Base-by-base conservation (phyloP, 1,284 basidiomycete species). In the Hemileia vastatrix region DNA sequence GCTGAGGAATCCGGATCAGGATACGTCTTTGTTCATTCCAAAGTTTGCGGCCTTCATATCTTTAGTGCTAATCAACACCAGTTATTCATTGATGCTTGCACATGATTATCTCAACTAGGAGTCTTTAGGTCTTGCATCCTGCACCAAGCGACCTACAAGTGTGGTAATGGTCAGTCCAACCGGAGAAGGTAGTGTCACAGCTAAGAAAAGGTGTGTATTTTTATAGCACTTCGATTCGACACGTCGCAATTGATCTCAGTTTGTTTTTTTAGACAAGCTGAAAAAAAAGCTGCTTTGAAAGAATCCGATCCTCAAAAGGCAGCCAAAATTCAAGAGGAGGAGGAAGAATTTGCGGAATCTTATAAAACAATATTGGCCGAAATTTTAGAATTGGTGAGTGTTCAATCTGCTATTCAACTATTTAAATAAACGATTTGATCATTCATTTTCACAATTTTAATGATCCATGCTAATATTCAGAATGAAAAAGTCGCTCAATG, bases 91-190 rank as follows among this genome's bases (percentile, higher is more conserved):
- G 24, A 43, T 75, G 76, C 75, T 77, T 13, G 67, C 74, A 66
- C 75, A 73, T 71, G 86, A 90, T 18, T 75, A 84, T 0, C 89
- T 87, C 9, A 94, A 92, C 77, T 90, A 95, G 78, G 93, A 97
- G 45, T 69, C 70, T 72, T 84, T 99, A 23, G 95, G 95, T 1
- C 86, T 87, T 67, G 91, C 94, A 13, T 92, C 90, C 72, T 87
- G 90, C 57, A 99, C 95, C 54, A 99, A 99, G 79, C 85, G 95
- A 70, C 94, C 95, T 45, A 99, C 95, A 50, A 93, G 90, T 71
- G 96, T 92, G 77, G 92, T 99, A 11, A 90, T 99, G 85, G 82
- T 98, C 65, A 70, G 75, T 40, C 73, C 71, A 11, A 66, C 68
- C 18, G 72, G 71, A 44, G 60, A 53, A 15, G 60, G 60, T 6